These are phyloP conservation scores for Backusella tuberculispora DNA, from an alignment of 192 early-diverging fungal genomes.

Conservation along the genomic window DNA sequence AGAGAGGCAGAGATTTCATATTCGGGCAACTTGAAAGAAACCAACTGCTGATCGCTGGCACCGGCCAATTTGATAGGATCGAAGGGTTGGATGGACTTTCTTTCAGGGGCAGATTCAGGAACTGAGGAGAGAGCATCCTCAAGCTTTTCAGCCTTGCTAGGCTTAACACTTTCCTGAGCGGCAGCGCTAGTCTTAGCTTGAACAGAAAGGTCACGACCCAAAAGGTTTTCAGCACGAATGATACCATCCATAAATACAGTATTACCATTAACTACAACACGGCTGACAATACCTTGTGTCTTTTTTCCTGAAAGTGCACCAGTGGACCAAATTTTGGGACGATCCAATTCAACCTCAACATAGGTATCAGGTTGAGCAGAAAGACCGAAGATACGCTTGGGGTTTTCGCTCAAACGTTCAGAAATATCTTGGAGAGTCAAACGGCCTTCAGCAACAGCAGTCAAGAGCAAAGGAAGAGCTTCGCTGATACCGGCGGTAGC, in stretches of 20 bases:
- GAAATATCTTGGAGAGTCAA: constrained; percentile 81
- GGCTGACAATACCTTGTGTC: constrained; percentile 76
- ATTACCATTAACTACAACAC: constrained; percentile 86
- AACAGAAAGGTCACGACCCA: constrained; percentile 54
- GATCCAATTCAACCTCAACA: constrained; percentile 92
- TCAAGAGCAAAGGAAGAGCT: constrained; percentile 78
- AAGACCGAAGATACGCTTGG: constrained; percentile 88
- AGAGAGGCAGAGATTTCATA: constrained; percentile 42
- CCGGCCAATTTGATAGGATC: constrained; percentile 34
- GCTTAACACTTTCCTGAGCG: constrained; percentile 16
- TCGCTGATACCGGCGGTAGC: constrained; percentile 67
- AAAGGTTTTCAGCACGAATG: constrained; percentile 42
- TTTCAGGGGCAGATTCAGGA: constrained; percentile 16
- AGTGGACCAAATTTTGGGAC: constrained; percentile 55
- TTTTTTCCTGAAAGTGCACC: constrained; percentile 58
- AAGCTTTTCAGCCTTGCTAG: not conserved
- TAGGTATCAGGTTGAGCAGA: constrained; percentile 91
- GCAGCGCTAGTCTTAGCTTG: constrained; percentile 23
- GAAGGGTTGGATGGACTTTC: constrained; percentile 20
- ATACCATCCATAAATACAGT: constrained; percentile 89
- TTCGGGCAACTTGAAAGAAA: constrained; percentile 3
- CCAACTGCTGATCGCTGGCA: constrained; percentile 27
- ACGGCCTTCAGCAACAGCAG: constrained; percentile 80
- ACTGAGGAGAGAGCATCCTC: not conserved
- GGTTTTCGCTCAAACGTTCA: constrained; percentile 80